Conservation (phyloP, 176 grass and related monocot species). For the Carex myosuroides region DNA sequence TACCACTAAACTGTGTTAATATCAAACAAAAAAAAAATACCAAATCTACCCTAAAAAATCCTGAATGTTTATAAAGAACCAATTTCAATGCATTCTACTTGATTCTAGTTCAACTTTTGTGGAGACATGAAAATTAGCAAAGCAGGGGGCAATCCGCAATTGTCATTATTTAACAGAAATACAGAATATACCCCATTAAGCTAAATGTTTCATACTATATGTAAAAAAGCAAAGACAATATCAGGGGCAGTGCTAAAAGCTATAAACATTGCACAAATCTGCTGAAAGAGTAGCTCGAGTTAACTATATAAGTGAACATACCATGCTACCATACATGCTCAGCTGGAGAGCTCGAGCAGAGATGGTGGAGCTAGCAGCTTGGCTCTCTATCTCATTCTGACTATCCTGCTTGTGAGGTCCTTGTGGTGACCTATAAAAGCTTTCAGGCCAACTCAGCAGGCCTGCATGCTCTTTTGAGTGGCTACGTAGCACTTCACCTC, state of each 20-base stretch:
- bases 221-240: not conserved
- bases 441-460: conserved; percentile 79
- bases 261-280: not conserved
- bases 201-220: not conserved
- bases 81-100: not conserved
- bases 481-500: conserved; percentile 25
- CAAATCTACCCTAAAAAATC: not conserved
- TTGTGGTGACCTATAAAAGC: conserved; percentile 31
- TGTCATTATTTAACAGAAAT: not conserved
- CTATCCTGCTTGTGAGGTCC: conserved; percentile 25
- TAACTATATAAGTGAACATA: conserved; percentile 2
- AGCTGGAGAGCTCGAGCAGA: conserved; percentile 68
- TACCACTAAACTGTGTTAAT: not conserved
- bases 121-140: not conserved
- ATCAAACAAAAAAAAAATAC: not conserved
- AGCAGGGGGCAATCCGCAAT: not conserved
- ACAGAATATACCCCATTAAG: not conserved
- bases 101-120: not conserved
- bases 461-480: conserved; percentile 53
- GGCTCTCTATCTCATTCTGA: conserved; percentile 35
- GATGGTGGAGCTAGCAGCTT: conserved; percentile 27
- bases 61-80: not conserved
- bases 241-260: not conserved
- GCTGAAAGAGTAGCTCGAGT: not conserved
- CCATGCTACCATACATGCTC: conserved; percentile 92